Percentiles rank a stretch among this genome's conserved stretches.
Evolutionary conservation across 106 monocot species (phyloP).

Genomic region (Dendrobium catenatum): DNA sequence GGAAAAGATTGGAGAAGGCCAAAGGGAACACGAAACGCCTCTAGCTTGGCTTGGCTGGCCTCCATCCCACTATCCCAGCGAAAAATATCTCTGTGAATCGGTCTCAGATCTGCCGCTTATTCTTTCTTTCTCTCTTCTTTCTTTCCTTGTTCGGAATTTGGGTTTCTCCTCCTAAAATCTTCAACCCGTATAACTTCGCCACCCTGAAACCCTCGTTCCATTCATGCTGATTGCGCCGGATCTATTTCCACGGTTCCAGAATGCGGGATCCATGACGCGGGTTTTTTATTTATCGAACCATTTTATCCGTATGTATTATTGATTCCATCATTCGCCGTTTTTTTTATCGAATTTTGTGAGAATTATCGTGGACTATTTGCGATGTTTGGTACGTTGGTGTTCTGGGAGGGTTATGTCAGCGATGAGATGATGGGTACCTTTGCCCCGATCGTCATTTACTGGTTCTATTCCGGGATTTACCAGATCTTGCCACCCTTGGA

Average conservation of each 20-base stretch:
- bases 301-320: background rate
- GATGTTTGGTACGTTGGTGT: slow-evolving; percentile 30
- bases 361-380: background rate
- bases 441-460: slow-evolving; percentile 68
- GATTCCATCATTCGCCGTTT: background rate
- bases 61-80: background rate
- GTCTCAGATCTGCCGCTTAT: background rate
- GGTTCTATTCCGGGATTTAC: slow-evolving; percentile 80
- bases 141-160: background rate
- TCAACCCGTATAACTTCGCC: background rate
- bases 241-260: background rate
- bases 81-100: background rate
- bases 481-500: slow-evolving; percentile 54
- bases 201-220: background rate
- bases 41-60: background rate
- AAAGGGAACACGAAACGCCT: background rate
- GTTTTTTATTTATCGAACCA: background rate
- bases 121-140: background rate
- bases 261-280: background rate
- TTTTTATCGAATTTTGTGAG: background rate
- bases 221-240: background rate
- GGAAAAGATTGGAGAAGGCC: background rate
- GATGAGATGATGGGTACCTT: slow-evolving; percentile 81
- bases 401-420: slow-evolving; percentile 62
- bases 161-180: background rate